Evolutionary conservation across 2,329 filamentous ascomycete genomes (phyloP), one percentile per base, ranked within the genome.

Genomic region (Macrophomina pseudophaseolina): DNA sequence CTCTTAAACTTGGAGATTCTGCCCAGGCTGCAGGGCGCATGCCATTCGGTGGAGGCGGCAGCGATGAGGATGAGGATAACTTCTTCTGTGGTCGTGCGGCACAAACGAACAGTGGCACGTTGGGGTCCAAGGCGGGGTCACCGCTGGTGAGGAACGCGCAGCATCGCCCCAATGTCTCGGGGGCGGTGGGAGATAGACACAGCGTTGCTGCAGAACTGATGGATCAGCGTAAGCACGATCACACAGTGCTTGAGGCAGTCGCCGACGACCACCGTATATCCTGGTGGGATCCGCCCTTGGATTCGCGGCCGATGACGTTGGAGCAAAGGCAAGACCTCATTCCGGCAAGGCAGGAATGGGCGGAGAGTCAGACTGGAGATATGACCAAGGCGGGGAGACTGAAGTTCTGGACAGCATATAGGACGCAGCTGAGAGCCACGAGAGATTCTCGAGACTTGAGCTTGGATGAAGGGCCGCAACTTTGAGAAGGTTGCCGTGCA

Each of bases 81-180:
- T 8, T 8, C 18, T 30, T 28, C 28, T 28, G 30, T 52, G 14
- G n/a, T 11, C 49, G 6, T 11, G 1, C 48, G 12, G 11, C 48
- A 30, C 48, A 32, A 16, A 28, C 49, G 28, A 52, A 52, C 33
- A 28, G 30, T 33, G 28, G 49, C 11, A 32, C 12, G 28, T n/a
- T 12, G 6, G 35, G 38, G 52, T 12, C 52, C 35, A 32, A 4
- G 23, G 7, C 11, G 6, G 35, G 42, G 52, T 38, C 52, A 54
- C 52, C 52, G 33, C 11, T 33, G 30, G 11, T 52, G 23, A 52
- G 49, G 11, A 46, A 18, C 18, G 40, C 40, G 28, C 54, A 59
- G 54, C 58, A 51, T n/a, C 11, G 32, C 44, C 58, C 58, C n/a
- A 28, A 7, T 48, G 58, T 62, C 12, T 62, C 58, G 44, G 58